phyloP scores from a whole-genome alignment of 345 rosid species.

The Arabis alpina region DNA sequence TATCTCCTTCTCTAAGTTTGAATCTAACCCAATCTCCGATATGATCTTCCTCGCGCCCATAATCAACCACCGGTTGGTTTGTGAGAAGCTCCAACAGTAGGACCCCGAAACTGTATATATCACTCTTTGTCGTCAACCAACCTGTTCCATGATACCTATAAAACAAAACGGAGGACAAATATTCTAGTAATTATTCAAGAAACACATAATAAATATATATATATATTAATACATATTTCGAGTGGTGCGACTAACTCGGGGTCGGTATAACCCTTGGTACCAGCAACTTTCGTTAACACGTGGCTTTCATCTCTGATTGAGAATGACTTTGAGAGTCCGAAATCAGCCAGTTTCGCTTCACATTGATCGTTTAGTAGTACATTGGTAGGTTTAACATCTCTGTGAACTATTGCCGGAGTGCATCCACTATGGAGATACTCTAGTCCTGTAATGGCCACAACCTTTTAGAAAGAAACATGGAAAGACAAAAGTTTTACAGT shows the following conservation, averaged over 20 bases:
- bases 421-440: no score
- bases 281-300: no score
- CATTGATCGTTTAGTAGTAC: constrained; percentile 48
- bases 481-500: no score
- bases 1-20: constrained; percentile 41
- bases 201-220: background rate
- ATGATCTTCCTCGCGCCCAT: background rate
- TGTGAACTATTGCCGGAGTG: no score
- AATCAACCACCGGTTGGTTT: constrained; percentile 32
- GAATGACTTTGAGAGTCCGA: no score
- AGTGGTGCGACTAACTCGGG: no score
- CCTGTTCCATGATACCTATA: background rate
- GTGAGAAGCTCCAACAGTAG: constrained; percentile 2
- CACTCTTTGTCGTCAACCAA: background rate
- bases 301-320: no score
- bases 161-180: background rate
- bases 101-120: constrained; percentile 4
- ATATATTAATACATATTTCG: no score
- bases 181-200: constrained; percentile 19
- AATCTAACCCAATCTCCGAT: constrained; percentile 34
- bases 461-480: no score
- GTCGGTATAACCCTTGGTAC: no score
- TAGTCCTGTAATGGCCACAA: no score
- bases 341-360: constrained; percentile 54
- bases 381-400: constrained; percentile 22